Evolutionary conservation across 306 rosid species (phyloP).

Genomic region (Begonia masoniana): DNA sequence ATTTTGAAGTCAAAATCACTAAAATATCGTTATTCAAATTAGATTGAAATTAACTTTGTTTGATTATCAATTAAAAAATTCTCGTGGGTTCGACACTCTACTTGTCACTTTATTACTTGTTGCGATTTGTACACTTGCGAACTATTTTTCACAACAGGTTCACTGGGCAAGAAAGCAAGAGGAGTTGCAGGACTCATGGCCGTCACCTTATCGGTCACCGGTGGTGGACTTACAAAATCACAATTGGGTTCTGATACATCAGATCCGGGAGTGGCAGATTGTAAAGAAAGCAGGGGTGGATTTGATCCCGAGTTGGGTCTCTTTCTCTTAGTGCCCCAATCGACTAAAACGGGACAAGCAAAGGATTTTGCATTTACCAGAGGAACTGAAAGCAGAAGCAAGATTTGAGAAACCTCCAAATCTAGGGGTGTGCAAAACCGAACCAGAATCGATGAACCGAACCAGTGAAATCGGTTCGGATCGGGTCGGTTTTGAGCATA

Average conservation of each 20-base stretch:
- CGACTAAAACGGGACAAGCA: background rate
- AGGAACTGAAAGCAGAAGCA: slow-evolving; percentile 7
- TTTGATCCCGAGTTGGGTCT: slow-evolving; percentile 28
- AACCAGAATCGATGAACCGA: too few relatives aligned
- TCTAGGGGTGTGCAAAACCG: too few relatives aligned
- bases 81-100: too few relatives aligned
- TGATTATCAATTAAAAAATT: too few relatives aligned
- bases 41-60: too few relatives aligned
- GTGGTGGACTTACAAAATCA: background rate
- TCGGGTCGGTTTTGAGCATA: too few relatives aligned
- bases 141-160: too few relatives aligned
- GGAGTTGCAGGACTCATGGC: slow-evolving; percentile 45
- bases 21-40: too few relatives aligned
- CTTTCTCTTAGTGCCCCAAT: slow-evolving; percentile 30
- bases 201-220: slow-evolving; percentile 11
- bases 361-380: slow-evolving; percentile 4
- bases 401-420: slow-evolving; percentile 20
- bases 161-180: slow-evolving; percentile 31
- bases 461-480: too few relatives aligned
- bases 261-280: slow-evolving; percentile 1
- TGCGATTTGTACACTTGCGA: too few relatives aligned
- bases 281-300: background rate
- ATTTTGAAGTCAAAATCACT: too few relatives aligned
- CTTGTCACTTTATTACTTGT: too few relatives aligned
- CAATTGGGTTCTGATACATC: background rate